Percentiles rank a stretch among this genome's conserved stretches.
Evolutionary conservation across 768 basidiomycete species (phyloP).

Genomic region (Fomitopsis serialis): DNA sequence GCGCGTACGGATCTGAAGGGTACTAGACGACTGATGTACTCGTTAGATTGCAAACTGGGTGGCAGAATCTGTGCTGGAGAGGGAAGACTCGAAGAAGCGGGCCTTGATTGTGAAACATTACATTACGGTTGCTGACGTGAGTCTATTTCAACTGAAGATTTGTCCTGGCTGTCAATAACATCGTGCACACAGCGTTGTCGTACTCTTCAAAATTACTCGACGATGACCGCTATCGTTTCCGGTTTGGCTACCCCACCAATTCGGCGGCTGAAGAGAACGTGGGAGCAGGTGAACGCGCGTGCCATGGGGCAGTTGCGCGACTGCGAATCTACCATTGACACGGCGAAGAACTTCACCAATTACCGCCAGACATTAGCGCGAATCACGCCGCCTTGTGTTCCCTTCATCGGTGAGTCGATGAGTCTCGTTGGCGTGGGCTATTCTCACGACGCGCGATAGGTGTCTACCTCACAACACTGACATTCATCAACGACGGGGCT

Average conservation of each 20-base stretch:
- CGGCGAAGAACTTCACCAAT: conserved; percentile 90
- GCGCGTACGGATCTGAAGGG: not conserved
- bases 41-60: conserved; percentile 90
- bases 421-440: not conserved
- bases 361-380: conserved; percentile 81
- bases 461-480: conserved; percentile 91
- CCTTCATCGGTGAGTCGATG: conserved; percentile 76
- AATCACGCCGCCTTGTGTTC: conserved; percentile 90
- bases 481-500: conserved; percentile 98
- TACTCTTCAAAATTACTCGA: conserved; percentile 86
- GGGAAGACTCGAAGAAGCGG: conserved; percentile 80
- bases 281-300: conserved; percentile 81
- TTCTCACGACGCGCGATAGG: conserved; percentile 57
- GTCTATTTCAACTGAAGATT: conserved; percentile 23
- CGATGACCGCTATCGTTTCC: conserved; percentile 94
- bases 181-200: conserved; percentile 70
- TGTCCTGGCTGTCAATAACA: not conserved
- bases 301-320: conserved; percentile 66
- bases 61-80: conserved; percentile 71
- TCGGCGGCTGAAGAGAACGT: conserved; percentile 86
- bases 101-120: conserved; percentile 84
- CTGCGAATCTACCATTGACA: conserved; percentile 88
- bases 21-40: not conserved
- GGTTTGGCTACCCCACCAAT: conserved; percentile 93
- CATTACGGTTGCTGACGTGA: conserved; percentile 85